Evolutionary conservation across 164 flowering plant species (phyloP).

Genomic region (Stephania cephalantha): DNA sequence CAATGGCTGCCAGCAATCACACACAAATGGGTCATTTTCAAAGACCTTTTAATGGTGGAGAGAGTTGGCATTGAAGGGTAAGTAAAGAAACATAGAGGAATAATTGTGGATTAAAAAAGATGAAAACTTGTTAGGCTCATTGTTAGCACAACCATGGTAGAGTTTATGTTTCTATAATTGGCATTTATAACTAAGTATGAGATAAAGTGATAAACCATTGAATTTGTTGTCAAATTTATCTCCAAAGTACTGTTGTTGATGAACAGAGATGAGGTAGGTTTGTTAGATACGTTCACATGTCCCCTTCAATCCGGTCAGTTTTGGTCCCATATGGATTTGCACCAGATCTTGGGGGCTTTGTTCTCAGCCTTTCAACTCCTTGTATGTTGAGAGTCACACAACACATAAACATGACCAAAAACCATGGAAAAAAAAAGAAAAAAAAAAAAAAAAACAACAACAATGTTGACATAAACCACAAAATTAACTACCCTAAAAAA

Average conservation of each 20-base stretch:
- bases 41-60: slow-evolving; percentile 25
- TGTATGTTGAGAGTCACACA: not conserved
- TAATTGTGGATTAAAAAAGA: too few relatives aligned
- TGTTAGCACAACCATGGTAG: too few relatives aligned
- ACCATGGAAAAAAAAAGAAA: not conserved
- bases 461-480: not conserved
- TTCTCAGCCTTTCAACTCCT: not conserved
- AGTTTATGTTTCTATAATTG: slow-evolving; percentile 4
- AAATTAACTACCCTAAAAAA: too few relatives aligned
- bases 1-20: slow-evolving; percentile 17
- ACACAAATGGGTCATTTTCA: slow-evolving; percentile 32
- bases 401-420: not conserved
- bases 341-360: slow-evolving; percentile 16
- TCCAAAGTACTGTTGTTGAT: not conserved
- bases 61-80: not conserved
- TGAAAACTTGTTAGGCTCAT: too few relatives aligned
- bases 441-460: not conserved
- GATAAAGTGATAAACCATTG: too few relatives aligned
- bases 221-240: not conserved
- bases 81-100: not conserved
- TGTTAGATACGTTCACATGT: slow-evolving; percentile 25
- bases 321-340: slow-evolving; percentile 22
- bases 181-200: slow-evolving; percentile 13
- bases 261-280: slow-evolving; percentile 11
- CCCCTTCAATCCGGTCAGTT: slow-evolving; percentile 39